These are phyloP conservation scores for Yamadazyma pseudoaaseri DNA, from an alignment of 1,139 yeast genomes.

Conservation along the genomic window DNA sequence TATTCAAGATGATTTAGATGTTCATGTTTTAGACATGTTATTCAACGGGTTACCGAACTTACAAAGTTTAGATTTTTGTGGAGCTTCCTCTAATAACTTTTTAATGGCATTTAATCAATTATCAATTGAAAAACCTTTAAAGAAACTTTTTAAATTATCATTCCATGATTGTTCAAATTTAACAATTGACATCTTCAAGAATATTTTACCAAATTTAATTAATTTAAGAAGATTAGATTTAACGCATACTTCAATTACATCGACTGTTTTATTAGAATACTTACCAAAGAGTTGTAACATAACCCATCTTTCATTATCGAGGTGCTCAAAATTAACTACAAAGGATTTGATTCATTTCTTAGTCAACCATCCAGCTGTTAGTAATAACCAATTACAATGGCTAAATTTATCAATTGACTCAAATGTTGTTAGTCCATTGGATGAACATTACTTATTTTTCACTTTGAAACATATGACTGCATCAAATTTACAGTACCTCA, in stretches of 20 bases:
- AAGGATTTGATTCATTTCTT: conserved; percentile 71
- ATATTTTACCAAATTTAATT: conserved; percentile 56
- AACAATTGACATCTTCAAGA: conserved; percentile 53
- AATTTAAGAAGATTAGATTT: conserved; percentile 71
- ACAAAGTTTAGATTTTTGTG: conserved; percentile 83
- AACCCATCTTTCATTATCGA: conserved; percentile 76
- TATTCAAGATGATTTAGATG: conserved; percentile 80
- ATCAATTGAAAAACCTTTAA: conserved; percentile 16
- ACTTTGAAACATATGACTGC: conserved; percentile 56
- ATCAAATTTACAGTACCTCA: conserved; percentile 52
- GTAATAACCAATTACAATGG: conserved; percentile 62
- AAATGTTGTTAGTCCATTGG: conserved; percentile 62
- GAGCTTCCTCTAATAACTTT: conserved; percentile 70
- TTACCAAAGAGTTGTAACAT: conserved; percentile 56
- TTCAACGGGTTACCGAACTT: conserved; percentile 62
- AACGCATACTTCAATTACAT: conserved; percentile 76
- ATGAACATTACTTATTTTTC: conserved; percentile 57
- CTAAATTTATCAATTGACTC: conserved; percentile 73
- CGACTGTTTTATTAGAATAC: conserved; percentile 45
- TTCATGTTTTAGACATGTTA: conserved; percentile 52
- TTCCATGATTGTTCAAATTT: conserved; percentile 88
- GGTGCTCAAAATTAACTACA: conserved; percentile 76
- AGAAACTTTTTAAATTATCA: conserved; percentile 55
- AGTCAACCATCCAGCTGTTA: conserved; percentile 69
- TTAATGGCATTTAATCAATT: conserved; percentile 58